Conservation (phyloP, 225 moss, liverwort and hornwort genomes). For the Asterella californica region DNA sequence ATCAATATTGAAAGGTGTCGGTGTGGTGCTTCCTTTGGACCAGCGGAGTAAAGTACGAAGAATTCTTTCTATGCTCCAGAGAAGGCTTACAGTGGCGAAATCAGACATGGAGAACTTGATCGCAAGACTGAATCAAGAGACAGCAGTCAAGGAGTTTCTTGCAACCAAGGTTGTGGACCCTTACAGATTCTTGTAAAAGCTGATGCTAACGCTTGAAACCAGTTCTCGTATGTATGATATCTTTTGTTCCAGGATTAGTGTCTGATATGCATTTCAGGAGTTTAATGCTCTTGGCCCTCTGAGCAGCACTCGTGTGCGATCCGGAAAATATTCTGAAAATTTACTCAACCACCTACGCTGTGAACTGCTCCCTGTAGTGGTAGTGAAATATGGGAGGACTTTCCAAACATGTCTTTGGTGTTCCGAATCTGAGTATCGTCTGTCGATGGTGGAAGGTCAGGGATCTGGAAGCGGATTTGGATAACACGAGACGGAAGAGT, state of each 20-base stretch:
- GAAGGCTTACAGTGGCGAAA: constrained; percentile 72
- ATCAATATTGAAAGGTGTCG: constrained; percentile 65
- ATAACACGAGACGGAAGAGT: constrained; percentile 85
- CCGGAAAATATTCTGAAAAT: neutral
- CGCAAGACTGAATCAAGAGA: constrained; percentile 90
- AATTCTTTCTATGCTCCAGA: constrained; percentile 70
- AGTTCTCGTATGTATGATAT: neutral
- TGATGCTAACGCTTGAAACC: neutral
- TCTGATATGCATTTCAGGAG: neutral
- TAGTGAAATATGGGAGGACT: neutral
- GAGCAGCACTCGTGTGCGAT: neutral
- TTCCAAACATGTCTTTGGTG: neutral
- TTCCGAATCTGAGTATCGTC: constrained; percentile 7
- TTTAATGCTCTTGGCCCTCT: neutral
- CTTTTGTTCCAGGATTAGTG: neutral
- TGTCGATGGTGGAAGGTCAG: constrained; percentile 60
- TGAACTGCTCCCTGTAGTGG: neutral
- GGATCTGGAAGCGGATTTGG: constrained; percentile 91
- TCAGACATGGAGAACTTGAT: constrained; percentile 88
- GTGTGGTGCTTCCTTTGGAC: constrained; percentile 65
- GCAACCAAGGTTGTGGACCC: constrained; percentile 62
- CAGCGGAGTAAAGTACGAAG: constrained; percentile 79
- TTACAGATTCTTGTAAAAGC: neutral
- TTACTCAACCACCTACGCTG: neutral
- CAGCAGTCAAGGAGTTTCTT: constrained; percentile 94